Base-by-base conservation (phyloP, 768 basidiomycete genomes). In the Suillus fuscotomentosus region DNA sequence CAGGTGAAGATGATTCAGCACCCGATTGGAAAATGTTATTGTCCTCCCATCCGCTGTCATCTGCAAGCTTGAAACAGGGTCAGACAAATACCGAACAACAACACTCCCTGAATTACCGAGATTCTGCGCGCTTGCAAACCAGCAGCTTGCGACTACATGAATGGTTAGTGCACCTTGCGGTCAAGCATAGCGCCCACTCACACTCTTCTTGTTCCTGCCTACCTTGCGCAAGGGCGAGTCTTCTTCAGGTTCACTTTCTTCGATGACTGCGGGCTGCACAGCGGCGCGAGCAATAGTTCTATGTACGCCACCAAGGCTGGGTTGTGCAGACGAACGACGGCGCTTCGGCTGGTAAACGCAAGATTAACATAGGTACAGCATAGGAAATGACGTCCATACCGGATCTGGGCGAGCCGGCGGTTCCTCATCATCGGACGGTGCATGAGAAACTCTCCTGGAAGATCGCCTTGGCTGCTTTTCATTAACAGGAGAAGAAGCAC, bases 1-100 rank as follows among this genome's bases (percentile, higher is more conserved):
- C 75, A 41, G 92, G 92, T 15, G 91, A 93, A 8, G 91, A 91
- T n/a, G 89, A 90, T 69, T 94, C 92, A 5, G 89, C 89, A n/a
- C 91, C 92, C 10, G 91, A 93, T 71, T 95, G 92, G 73, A 95
- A 95, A 36, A 93, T 86, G 67, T 95, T 94, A 71, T 92, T 93
- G 68, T 94, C 92, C 71, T 94, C 92, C 92, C 92, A 94, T 41
- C 91, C 91, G 69, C 91, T 93, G 61, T 92, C 91, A 45, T 91
- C 89, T 31, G 72, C 77, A 64, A 72, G 24, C 78, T 81, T 17
- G 43, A 15, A 11, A 43, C 61, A 57, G 65, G 60, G 31, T 64
- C 63, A 62, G 50, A 57, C 42, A 20, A 13, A 43, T 60, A 62
- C 20, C 17, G 51, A 60, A 65, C 66, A 41, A 71, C 24, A 60